Conservation (phyloP, 306 rosid genomes). For the Glycyrrhiza uralensis region DNA sequence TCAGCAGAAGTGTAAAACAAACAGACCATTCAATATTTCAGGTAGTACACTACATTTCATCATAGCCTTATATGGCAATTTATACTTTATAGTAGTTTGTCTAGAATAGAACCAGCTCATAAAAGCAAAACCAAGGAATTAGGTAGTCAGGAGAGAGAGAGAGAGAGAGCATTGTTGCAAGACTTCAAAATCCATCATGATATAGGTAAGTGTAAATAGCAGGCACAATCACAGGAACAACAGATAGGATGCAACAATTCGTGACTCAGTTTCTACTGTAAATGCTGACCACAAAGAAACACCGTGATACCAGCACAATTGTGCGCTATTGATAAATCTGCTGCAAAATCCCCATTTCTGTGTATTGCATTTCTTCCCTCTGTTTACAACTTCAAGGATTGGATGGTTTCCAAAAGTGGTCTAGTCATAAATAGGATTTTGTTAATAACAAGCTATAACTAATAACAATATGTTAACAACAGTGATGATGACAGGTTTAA, state of each 20-base stretch:
- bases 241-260: neutral
- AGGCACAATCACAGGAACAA: no score
- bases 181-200: neutral
- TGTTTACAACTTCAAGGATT: no score
- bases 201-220: no score
- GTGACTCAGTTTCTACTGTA: neutral
- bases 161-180: neutral
- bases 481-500: no score
- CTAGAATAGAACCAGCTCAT: neutral
- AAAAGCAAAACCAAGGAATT: neutral
- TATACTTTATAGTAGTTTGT: no score
- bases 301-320: neutral
- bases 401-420: no score
- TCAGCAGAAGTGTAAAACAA: neutral
- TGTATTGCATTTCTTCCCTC: no score
- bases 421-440: no score
- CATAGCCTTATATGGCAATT: neutral
- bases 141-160: neutral
- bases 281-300: neutral
- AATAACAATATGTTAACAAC: no score
- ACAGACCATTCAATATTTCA: neutral
- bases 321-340: neutral
- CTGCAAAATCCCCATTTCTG: neutral
- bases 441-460: no score
- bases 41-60: neutral